These are phyloP conservation scores for Fraxinus ornus DNA, from an alignment of 305 asterid genomes.

Conservation along the genomic window DNA sequence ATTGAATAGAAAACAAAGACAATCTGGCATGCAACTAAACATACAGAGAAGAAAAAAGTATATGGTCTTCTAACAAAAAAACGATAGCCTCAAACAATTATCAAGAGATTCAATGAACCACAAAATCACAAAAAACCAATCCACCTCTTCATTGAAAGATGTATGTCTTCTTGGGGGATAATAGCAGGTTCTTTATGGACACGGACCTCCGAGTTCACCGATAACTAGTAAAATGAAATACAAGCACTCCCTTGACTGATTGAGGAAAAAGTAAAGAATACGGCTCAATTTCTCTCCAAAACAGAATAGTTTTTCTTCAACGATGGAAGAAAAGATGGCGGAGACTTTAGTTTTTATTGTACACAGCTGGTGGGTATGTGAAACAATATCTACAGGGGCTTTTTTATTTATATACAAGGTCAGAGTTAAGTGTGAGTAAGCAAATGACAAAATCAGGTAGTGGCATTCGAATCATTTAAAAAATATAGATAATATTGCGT, in stretches of 20 bases:
- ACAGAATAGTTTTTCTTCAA: not conserved
- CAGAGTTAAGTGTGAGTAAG: conserved; percentile 1
- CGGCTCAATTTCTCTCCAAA: not conserved
- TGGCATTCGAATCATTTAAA: not conserved
- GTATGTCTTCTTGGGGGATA: not conserved
- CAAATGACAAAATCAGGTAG: not conserved
- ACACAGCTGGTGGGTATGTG: not conserved
- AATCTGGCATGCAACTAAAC: not conserved
- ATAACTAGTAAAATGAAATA: not conserved
- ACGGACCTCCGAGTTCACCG: not conserved
- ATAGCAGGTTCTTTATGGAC: not conserved
- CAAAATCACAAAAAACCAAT: not conserved
- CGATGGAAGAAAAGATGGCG: not conserved
- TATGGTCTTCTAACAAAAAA: not conserved
- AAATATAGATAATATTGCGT: not conserved
- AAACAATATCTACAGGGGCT: not conserved
- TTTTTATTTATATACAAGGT: not conserved
- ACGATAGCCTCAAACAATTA: not conserved
- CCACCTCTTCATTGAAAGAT: not conserved
- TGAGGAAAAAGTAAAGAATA: not conserved
- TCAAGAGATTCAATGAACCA: not conserved
- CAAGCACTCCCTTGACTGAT: not conserved
- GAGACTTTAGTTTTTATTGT: not conserved
- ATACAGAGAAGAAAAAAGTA: not conserved
- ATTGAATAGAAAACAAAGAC: not conserved